Base-by-base conservation (phyloP, 2,329 filamentous ascomycete genomes). In the Pyricularia pennisetigena region DNA sequence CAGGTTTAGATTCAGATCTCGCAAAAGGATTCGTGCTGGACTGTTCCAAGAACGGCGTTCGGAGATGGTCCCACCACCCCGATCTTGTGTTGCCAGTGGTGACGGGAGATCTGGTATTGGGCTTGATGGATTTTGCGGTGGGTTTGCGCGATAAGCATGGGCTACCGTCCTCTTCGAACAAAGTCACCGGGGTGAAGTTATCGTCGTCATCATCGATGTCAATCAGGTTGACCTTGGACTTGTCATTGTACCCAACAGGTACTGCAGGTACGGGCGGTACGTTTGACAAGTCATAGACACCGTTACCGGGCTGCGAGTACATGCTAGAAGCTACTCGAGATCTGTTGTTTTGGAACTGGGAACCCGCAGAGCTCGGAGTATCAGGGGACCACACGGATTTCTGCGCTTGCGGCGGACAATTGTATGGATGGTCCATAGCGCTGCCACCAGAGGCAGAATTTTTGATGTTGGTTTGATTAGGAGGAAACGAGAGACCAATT, bases 31-130 rank as follows among this genome's bases (percentile, higher is more conserved):
- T 66, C n/a, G 30, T 54, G 65, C 29, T 66, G 41, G 32, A 28
- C 41, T 66, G 65, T 49, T 66, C 35, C 20, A 78, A 73, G 73
- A 93, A 93, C 0, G 90, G 90, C 0, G 90, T 91, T 8, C 85
- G 88, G 68, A 93, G 86, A 71, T 91, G 83, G 73, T 92, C 91
- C 90, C 90, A 93, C 90, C 90, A 93, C 24, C 90, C 90, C 29
- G 88, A 89, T 68, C 82, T 83, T 12, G 85, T 83, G 61, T 81
- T 83, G 30, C 85, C 86, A 59, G 84, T 20, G 86, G 65, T 82
- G 76, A 63, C 82, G 76, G 61, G 79, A 77, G 71, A 79, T 65
- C 64, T 71, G 16, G 75, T 74, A 9, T 76, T 73, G 8, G 79
- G 79, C 69, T 79, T 78, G 32, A 68, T 69, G n/a, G 65, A 66